Evolutionary conservation across 257 asterid species (phyloP).

Genomic region (Forsythia suspensa): DNA sequence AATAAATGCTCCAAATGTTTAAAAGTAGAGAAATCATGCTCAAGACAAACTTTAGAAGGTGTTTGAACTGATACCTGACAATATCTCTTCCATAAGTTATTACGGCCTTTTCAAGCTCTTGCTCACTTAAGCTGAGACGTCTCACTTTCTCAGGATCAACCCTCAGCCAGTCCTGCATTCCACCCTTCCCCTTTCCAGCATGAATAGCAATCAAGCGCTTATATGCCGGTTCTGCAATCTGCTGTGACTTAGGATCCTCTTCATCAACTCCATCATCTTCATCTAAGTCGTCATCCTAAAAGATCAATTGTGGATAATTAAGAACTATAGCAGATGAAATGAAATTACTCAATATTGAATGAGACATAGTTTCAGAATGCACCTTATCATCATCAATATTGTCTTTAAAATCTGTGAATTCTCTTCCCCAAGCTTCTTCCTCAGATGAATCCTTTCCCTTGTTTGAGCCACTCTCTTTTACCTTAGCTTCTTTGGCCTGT

Average conservation of each 20-base stretch:
- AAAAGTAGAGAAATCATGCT: neutral
- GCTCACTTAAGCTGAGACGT: conserved; percentile 85
- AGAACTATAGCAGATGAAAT: conserved; percentile 7
- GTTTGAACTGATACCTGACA: conserved; percentile 44
- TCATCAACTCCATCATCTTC: conserved; percentile 42
- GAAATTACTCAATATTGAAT: conserved; percentile 14
- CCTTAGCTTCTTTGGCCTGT: conserved; percentile 43
- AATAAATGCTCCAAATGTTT: conserved; percentile 3
- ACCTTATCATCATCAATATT: conserved; percentile 39
- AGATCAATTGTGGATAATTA: conserved; percentile 8
- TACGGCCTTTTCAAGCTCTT: conserved; percentile 64
- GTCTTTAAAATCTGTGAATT: conserved; percentile 28
- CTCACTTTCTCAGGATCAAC: conserved; percentile 64
- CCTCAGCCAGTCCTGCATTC: conserved; percentile 55
- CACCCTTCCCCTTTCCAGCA: conserved; percentile 79
- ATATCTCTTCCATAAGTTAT: conserved; percentile 50
- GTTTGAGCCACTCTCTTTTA: conserved; percentile 33
- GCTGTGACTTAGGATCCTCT: conserved; percentile 38
- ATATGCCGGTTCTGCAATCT: conserved; percentile 43
- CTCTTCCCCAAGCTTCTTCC: conserved; percentile 60
- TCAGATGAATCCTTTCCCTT: conserved; percentile 30
- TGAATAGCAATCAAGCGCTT: conserved; percentile 67
- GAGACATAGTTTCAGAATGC: conserved; percentile 11
- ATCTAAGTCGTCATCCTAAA: conserved; percentile 40
- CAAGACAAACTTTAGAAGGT: neutral